phyloP scores from a whole-genome alignment of 805 yeast species.

The Millerozyma miso region DNA sequence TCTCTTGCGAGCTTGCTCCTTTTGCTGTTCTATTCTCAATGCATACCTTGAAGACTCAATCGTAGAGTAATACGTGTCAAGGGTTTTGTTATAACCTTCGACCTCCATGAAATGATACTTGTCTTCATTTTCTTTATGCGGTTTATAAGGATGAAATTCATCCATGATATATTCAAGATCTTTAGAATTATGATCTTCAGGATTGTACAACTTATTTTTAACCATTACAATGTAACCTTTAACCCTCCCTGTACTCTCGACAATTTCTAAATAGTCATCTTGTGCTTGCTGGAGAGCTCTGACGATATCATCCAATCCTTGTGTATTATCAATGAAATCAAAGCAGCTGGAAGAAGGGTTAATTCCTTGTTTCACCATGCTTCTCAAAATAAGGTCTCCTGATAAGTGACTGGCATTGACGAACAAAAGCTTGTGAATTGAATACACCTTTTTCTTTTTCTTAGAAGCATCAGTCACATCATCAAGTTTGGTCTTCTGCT shows the following conservation, averaged over 20 bases:
- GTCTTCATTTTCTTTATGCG: conserved; percentile 34
- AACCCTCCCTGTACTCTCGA: conserved; percentile 26
- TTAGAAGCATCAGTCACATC: conserved; percentile 10
- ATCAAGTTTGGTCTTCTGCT: conserved; percentile 25
- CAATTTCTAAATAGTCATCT: conserved; percentile 29
- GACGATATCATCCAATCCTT: conserved; percentile 28
- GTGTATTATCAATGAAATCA: conserved; percentile 20
- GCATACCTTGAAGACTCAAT: conserved; percentile 79
- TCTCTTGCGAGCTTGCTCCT: conserved; percentile 68
- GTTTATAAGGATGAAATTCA: conserved; percentile 67
- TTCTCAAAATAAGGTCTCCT: conserved; percentile 68
- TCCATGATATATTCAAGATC: conserved; percentile 52
- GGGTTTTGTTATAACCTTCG: conserved; percentile 71
- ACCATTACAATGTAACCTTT: conserved; percentile 64
- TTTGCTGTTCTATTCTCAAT: conserved; percentile 69
- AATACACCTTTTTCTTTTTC: conserved; percentile 43
- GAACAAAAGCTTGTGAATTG: conserved; percentile 69
- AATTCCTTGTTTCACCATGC: conserved; percentile 43
- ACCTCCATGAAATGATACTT: conserved; percentile 38
- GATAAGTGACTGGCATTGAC: conserved; percentile 70
- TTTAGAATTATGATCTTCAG: conserved; percentile 27
- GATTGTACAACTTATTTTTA: conserved; percentile 48
- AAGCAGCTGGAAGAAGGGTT: conserved; percentile 40
- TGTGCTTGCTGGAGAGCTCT: conserved; percentile 47
- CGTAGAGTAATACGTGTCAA: conserved; percentile 81